These are phyloP conservation scores for Leucocoprinus leucothites DNA, from an alignment of 768 basidiomycete genomes.

Conservation along the genomic window DNA sequence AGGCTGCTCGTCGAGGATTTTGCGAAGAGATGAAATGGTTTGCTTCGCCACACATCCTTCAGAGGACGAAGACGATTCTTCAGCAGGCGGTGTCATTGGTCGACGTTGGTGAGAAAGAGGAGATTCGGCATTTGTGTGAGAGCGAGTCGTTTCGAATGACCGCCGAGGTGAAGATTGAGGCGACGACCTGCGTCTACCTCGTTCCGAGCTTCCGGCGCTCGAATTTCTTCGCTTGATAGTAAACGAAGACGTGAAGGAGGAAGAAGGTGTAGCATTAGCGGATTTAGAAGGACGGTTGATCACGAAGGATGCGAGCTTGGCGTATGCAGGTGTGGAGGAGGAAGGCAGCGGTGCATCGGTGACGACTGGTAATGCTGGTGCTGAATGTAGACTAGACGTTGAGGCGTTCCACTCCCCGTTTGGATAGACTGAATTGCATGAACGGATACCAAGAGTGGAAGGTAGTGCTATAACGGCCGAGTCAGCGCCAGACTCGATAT, in stretches of 20 bases:
- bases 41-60: slow-evolving; percentile 55
- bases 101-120: slow-evolving; percentile 20
- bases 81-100: slow-evolving; percentile 53
- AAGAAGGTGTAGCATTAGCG: slow-evolving; percentile 31
- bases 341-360: slow-evolving; percentile 38
- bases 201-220: slow-evolving; percentile 7
- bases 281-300: slow-evolving; percentile 21
- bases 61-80: slow-evolving; percentile 58
- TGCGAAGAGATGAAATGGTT: slow-evolving; percentile 64
- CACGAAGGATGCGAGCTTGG: slow-evolving; percentile 56
- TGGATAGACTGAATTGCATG: slow-evolving; percentile 23
- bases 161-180: slow-evolving; percentile 5
- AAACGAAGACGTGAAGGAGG: slow-evolving; percentile 28
- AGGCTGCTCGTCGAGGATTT: slow-evolving; percentile 62
- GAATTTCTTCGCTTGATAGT: slow-evolving; percentile 11
- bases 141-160: not conserved
- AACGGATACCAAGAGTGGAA: slow-evolving; percentile 66
- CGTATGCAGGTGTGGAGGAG: slow-evolving; percentile 51
- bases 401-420: slow-evolving; percentile 19
- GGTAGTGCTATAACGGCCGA: slow-evolving; percentile 53
- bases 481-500: slow-evolving; percentile 57
- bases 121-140: not conserved
- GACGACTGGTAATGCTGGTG: slow-evolving; percentile 25
- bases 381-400: slow-evolving; percentile 25
- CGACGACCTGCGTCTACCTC: slow-evolving; percentile 2